Conservation (phyloP, 2,329 filamentous ascomycete species). For the Calycina herbarum region DNA sequence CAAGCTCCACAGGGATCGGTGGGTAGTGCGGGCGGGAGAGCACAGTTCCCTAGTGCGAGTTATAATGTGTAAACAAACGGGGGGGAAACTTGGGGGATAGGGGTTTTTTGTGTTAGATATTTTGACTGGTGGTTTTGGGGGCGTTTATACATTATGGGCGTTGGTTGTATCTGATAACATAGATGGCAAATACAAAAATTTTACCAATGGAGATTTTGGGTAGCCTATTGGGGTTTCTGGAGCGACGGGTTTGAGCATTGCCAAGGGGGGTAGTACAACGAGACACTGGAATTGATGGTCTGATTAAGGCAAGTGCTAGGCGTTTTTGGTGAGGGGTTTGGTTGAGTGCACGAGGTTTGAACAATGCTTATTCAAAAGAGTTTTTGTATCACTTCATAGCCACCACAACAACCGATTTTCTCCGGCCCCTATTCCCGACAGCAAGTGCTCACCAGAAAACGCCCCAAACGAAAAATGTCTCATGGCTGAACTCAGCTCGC, state of each 20-base stretch:
- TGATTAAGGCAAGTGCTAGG: background rate
- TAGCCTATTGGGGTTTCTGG: background rate
- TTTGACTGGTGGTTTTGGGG: constrained; percentile 15
- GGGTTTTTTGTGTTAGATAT: constrained; percentile 14
- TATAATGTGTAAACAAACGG: constrained; percentile 42
- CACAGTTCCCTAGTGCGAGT: constrained; percentile 56
- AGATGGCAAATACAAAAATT: constrained; percentile 11
- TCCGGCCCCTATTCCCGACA: constrained; percentile 4
- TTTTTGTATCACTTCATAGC: background rate
- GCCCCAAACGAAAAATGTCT: constrained; percentile 4
- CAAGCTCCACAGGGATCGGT: constrained; percentile 4
- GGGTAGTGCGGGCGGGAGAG: constrained; percentile 21
- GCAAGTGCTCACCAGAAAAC: background rate
- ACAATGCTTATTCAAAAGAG: background rate
- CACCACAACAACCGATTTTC: background rate
- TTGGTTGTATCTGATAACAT: constrained; percentile 17
- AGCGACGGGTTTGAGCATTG: background rate
- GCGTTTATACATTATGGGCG: constrained; percentile 11
- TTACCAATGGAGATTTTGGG: background rate
- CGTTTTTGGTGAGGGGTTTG: background rate
- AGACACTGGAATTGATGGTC: background rate
- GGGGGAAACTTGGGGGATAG: background rate
- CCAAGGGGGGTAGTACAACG: background rate
- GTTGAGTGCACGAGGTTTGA: background rate
- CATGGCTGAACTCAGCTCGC: constrained; percentile 14